Conservation (phyloP, 192 early-diverging fungal genomes). For the Coemansia sp. region DNA sequence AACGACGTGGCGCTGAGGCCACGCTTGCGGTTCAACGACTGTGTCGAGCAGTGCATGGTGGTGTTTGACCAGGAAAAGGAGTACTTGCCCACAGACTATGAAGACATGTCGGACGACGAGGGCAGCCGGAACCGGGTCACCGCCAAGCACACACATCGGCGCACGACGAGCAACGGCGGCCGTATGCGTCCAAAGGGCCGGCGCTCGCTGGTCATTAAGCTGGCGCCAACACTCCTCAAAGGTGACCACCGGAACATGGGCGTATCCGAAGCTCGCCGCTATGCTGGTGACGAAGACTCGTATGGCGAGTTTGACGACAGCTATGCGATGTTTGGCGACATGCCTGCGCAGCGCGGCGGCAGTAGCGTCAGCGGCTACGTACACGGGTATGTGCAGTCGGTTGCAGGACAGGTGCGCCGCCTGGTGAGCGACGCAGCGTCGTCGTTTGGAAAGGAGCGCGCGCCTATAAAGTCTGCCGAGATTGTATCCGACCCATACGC, state of each 20-base stretch:
- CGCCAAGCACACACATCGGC: conserved; percentile 9
- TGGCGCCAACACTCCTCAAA: conserved; percentile 48
- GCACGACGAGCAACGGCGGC: conserved; percentile 7
- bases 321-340: conserved; percentile 15
- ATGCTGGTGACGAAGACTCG: conserved; percentile 33
- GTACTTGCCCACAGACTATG: conserved; percentile 48
- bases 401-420: conserved; percentile 50
- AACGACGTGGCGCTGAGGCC: conserved; percentile 31
- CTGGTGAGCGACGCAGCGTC: conserved; percentile 42
- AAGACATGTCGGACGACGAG: conserved; percentile 22
- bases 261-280: conserved; percentile 9
- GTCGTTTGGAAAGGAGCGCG: conserved; percentile 19
- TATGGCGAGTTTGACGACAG: conserved; percentile 22
- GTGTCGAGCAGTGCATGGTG: conserved; percentile 57
- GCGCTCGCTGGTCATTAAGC: conserved; percentile 48
- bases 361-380: conserved; percentile 41
- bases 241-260: conserved; percentile 46
- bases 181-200: conserved; percentile 19
- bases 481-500: conserved; percentile 45
- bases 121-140: not conserved
- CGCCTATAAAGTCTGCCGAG: conserved; percentile 7
- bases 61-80: conserved; percentile 55
- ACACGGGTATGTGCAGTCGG: conserved; percentile 44
- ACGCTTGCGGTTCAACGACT: conserved; percentile 53
- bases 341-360: not conserved